These are phyloP conservation scores for Vaccinium vitisidaea DNA, from an alignment of 148 eudicot species.

Conservation along the genomic window DNA sequence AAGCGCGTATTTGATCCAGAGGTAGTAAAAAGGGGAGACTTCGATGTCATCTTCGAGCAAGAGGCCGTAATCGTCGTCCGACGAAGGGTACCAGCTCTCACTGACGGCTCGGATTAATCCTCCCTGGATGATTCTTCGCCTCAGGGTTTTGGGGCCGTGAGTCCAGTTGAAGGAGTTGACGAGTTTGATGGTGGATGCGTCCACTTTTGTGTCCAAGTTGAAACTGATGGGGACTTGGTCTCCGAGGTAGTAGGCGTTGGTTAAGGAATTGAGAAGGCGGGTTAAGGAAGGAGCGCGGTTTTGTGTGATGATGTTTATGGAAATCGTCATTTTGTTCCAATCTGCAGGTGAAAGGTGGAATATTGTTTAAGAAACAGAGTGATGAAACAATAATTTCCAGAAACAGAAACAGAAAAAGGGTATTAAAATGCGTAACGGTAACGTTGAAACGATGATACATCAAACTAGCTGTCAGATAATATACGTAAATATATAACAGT, in stretches of 20 bases:
- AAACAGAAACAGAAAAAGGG: not conserved
- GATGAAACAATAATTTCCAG: not conserved
- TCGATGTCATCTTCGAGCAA: conserved; percentile 90
- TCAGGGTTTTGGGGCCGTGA: conserved; percentile 68
- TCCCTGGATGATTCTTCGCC: conserved; percentile 91
- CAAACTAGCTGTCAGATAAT: too few species aligned
- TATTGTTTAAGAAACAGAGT: not conserved
- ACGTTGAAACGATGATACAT: too few species aligned
- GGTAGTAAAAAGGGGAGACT: conserved; percentile 87
- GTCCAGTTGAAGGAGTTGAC: conserved; percentile 73
- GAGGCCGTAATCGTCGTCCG: conserved; percentile 82
- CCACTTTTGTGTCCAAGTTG: conserved; percentile 91
- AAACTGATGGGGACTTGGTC: conserved; percentile 78
- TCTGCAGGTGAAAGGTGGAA: conserved; percentile 37
- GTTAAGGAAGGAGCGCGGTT: conserved; percentile 64
- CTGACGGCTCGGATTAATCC: conserved; percentile 94
- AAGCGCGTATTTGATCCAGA: conserved; percentile 89
- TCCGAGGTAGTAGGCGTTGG: conserved; percentile 68
- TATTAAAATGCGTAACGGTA: too few species aligned
- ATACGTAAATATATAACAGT: too few species aligned
- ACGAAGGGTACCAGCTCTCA: conserved; percentile 93
- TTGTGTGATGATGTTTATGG: conserved; percentile 80
- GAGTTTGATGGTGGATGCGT: conserved; percentile 59
- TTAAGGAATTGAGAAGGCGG: conserved; percentile 78
- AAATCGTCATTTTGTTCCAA: conserved; percentile 83